phyloP scores from a whole-genome alignment of 345 rosid genomes.

The Brassica nigra region DNA sequence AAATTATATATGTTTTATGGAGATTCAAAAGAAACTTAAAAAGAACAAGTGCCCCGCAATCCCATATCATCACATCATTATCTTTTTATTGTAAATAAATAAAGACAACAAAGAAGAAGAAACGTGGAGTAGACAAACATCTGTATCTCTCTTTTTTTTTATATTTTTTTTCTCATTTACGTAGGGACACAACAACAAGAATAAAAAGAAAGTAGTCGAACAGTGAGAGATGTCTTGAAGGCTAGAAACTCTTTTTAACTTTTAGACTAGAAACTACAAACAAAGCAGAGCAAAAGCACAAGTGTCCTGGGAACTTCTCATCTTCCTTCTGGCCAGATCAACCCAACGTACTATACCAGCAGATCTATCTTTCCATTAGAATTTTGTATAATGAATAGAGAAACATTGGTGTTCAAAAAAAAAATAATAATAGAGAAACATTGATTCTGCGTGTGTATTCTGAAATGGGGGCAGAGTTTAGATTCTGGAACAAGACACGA shows the following conservation, averaged over 20 bases:
- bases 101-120: constrained; percentile 12
- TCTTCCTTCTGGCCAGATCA: background rate
- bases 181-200: background rate
- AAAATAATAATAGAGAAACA: too few relatives aligned
- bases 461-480: background rate
- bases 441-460: background rate
- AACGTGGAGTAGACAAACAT: constrained; percentile 29
- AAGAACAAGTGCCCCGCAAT: constrained; percentile 7
- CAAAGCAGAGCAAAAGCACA: background rate
- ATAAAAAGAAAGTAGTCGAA: constrained; percentile 3
- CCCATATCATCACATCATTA: background rate
- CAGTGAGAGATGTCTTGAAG: constrained; percentile 1
- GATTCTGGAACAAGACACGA: background rate
- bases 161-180: too few relatives aligned
- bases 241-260: too few relatives aligned
- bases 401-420: background rate
- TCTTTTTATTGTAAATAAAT: background rate
- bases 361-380: background rate
- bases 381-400: background rate
- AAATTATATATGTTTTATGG: background rate
- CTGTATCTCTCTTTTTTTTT: background rate
- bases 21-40: background rate
- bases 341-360: background rate
- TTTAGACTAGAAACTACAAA: too few relatives aligned
- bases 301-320: background rate